Evolutionary conservation across 306 rosid species (phyloP), one percentile per base, ranked within the genome.

Genomic region (Sicyos baderoa): DNA sequence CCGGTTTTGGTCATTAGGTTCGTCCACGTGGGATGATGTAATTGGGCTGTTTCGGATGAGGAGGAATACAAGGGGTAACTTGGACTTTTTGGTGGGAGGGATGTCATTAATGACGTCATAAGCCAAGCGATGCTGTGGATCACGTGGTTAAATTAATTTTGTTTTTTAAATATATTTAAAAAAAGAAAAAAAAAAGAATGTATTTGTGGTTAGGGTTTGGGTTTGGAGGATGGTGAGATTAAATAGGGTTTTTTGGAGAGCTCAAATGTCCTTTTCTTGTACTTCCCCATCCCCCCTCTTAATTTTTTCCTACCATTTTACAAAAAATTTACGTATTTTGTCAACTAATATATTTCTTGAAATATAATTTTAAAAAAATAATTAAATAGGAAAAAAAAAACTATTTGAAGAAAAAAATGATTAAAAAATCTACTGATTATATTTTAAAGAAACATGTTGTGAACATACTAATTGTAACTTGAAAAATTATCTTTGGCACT

Each of bases 141-240:
- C 71, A 22, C 55, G 55, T 66, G 72, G 57, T 48, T 48, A 48
- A 66, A 66, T 1, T 10, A n/a, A n/a, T n/a, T n/a, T n/a, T n/a
- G n/a, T 55, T 55, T 54, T 54, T 54, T 6, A 6, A 29, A 29
- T 29, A 29, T 17, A 35, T n/a, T n/a, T 35, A 18, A 3, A 45
- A 3, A 45, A 65, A 2, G 16, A 15, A 59, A 29, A 59, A 14
- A 8, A 59, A 15, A 15, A 12, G 21, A 16, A 29, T 22, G 56
- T 25, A 67, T 67, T 23, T 67, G 72, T 67, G 72, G 72, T 67
- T 67, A 67, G 72, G 72, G 72, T 49, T 66, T 21, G 35, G 53
- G 52, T 18, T 9, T 17, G n/a, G 53, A n/a, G 52, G 16, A 44
- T 11, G 70, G 35, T 35, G 40, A 35, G 40, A 35, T 35, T 35